Evolutionary conservation across 2,329 filamentous ascomycete species (phyloP).

Genomic region (Ascochyta rabiei): DNA sequence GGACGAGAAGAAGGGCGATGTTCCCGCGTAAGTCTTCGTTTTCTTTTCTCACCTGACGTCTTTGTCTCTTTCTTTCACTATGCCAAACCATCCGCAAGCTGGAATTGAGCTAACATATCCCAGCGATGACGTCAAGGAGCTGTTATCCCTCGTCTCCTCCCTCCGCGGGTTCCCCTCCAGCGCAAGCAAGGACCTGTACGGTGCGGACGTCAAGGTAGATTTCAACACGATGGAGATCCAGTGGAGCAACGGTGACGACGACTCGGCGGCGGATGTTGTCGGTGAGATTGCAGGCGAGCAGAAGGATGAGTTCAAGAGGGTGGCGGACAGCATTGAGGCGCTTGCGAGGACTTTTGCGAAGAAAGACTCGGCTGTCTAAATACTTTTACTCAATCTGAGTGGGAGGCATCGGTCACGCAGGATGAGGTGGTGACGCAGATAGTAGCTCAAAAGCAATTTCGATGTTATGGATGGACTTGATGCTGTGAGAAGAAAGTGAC

Average conservation of each 20-base stretch:
- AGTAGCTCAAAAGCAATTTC: background rate
- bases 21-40: slow-evolving; percentile 32
- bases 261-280: slow-evolving; percentile 39
- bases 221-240: slow-evolving; percentile 53
- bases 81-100: background rate
- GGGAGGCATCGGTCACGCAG: background rate
- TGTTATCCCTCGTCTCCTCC: slow-evolving; percentile 45
- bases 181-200: slow-evolving; percentile 49
- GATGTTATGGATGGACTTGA: no score
- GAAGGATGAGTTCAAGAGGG: slow-evolving; percentile 52
- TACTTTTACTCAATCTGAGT: background rate
- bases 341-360: slow-evolving; percentile 50
- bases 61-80: no score
- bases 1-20: slow-evolving; percentile 48
- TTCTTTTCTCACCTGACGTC: no score
- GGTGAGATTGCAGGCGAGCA: slow-evolving; percentile 47
- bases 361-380: slow-evolving; percentile 47
- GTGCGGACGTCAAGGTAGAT: slow-evolving; percentile 47
- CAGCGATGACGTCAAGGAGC: slow-evolving; percentile 49
- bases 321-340: slow-evolving; percentile 52
- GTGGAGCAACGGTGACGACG: slow-evolving; percentile 50
- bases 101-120: background rate
- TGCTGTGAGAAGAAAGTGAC: no score
- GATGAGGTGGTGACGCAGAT: background rate
- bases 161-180: slow-evolving; percentile 51